Percentiles rank a stretch among this genome's conserved stretches.
These are phyloP conservation scores for Primulina eburnea DNA, from an alignment of 257 asterid species.

Conservation along the genomic window DNA sequence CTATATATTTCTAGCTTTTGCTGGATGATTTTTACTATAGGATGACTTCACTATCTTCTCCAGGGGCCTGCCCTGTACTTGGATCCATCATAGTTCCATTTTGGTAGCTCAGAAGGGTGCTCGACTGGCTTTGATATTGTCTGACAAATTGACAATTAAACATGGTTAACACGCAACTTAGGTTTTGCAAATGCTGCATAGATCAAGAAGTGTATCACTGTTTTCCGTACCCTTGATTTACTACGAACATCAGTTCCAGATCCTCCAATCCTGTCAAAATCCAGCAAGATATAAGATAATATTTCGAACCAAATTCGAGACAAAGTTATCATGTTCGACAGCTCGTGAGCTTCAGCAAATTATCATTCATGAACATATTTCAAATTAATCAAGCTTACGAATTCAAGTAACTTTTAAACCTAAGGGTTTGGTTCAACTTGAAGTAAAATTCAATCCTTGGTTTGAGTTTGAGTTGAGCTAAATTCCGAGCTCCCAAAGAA, in stretches of 20 bases:
- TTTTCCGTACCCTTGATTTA: conserved; percentile 56
- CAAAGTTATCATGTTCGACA: background rate
- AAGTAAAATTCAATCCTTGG: background rate
- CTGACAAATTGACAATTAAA: conserved; percentile 33
- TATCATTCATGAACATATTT: background rate
- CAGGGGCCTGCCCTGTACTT: conserved; percentile 98
- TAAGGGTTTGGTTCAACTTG: too few species aligned
- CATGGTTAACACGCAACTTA: conserved; percentile 12
- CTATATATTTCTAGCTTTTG: background rate
- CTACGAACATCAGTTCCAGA: conserved; percentile 19
- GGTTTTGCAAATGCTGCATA: background rate
- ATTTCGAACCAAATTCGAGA: background rate
- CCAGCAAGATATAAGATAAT: background rate
- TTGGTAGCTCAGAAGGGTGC: conserved; percentile 95
- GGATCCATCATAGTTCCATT: conserved; percentile 99
- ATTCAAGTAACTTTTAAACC: too few species aligned
- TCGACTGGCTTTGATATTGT: conserved; percentile 79
- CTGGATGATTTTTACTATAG: conserved; percentile 63
- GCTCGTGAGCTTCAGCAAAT: background rate
- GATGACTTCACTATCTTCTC: conserved; percentile 97
- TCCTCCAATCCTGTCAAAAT: conserved; percentile 22
- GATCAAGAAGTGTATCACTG: conserved; percentile 9
- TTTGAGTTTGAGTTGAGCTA: background rate
- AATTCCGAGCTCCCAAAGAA: background rate
- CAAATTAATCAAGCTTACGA: background rate